Percentiles rank a stretch among this genome's conserved stretches.
These are phyloP conservation scores for Raffaelea ambrosiae DNA, from an alignment of 2,329 filamentous ascomycete genomes.

Conservation along the genomic window DNA sequence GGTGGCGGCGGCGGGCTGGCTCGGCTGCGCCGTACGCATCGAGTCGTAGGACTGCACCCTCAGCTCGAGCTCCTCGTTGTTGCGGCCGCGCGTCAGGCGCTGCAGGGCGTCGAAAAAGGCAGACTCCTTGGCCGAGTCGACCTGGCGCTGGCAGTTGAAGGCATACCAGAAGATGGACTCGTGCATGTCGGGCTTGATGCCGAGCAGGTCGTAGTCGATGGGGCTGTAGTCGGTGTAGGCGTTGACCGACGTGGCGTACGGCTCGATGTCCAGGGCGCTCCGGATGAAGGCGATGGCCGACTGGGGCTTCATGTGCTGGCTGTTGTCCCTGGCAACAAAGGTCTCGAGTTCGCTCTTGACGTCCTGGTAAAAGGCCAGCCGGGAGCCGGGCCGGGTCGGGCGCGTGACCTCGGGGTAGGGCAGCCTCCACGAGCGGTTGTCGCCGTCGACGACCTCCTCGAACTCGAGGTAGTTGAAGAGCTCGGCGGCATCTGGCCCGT, in stretches of 20 bases:
- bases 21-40: constrained; percentile 7
- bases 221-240: constrained; percentile 1
- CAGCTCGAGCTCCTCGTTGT: constrained; percentile 13
- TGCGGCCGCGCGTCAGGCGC: constrained; percentile 14
- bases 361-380: constrained; percentile 41
- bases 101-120: constrained; percentile 12
- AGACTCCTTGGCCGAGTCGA: constrained; percentile 10
- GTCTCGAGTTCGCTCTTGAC: constrained; percentile 38
- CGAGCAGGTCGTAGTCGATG: constrained; percentile 15
- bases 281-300: constrained; percentile 16
- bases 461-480: constrained; percentile 44
- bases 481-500: constrained; percentile 31
- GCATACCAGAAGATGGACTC: constrained; percentile 19
- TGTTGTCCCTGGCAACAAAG: constrained; percentile 19
- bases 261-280: constrained; percentile 11
- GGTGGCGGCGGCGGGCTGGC: not conserved
- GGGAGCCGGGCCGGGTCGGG: constrained; percentile 29
- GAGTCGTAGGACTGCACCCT: constrained; percentile 12
- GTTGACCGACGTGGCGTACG: constrained; percentile 2
- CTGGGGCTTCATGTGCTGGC: constrained; percentile 15
- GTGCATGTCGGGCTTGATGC: constrained; percentile 14
- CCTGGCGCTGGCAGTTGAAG: constrained; percentile 17
- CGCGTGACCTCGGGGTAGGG: constrained; percentile 26
- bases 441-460: constrained; percentile 28
- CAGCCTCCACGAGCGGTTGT: constrained; percentile 30